Evolutionary conservation across 441 rosid genomes (phyloP).

Genomic region (Biscutella auriculata): DNA sequence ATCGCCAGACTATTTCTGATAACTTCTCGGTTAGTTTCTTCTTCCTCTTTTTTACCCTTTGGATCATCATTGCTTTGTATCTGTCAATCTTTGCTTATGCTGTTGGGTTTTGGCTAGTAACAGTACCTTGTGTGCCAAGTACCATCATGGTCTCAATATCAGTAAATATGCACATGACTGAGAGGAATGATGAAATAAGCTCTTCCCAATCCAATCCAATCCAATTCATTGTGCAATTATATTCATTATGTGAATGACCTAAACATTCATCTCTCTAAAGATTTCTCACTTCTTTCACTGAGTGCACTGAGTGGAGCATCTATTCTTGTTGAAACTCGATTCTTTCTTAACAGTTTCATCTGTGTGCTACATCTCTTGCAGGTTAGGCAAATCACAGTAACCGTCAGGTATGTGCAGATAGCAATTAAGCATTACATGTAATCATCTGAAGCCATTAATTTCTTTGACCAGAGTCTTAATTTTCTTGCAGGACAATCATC

Average conservation of each 20-base stretch:
- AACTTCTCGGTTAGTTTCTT: constrained; percentile 50
- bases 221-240: not conserved
- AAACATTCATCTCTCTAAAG: too few species aligned
- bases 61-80: not conserved
- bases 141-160: not conserved
- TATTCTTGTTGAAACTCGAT: not conserved
- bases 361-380: constrained; percentile 27
- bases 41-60: not conserved
- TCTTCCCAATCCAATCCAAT: not conserved
- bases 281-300: too few species aligned
- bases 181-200: not conserved
- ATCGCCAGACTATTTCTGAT: constrained; percentile 67
- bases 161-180: not conserved
- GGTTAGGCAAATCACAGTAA: constrained; percentile 76
- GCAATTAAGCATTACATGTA: not conserved
- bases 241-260: too few species aligned
- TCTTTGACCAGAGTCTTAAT: not conserved
- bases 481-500: constrained; percentile 54
- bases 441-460: not conserved
- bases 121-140: constrained; percentile 9
- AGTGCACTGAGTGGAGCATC: not conserved
- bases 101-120: not conserved
- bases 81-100: not conserved
- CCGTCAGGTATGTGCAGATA: constrained; percentile 43
- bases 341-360: not conserved